These are phyloP conservation scores for Huntiella savannae DNA, from an alignment of 2,329 filamentous ascomycete species.

Conservation along the genomic window DNA sequence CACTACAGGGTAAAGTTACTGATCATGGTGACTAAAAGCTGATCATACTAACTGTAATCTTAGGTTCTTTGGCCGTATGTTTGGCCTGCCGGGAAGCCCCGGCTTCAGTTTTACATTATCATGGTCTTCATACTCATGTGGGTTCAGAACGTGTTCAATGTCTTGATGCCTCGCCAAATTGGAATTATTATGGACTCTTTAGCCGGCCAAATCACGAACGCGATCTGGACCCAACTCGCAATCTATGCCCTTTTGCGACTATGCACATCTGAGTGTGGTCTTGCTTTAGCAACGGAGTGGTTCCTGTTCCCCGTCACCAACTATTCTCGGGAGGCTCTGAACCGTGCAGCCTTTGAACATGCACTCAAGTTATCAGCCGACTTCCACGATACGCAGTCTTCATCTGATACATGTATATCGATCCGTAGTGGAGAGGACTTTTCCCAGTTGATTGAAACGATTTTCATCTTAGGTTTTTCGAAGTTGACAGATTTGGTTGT, in stretches of 20 bases:
- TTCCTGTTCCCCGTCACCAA: constrained; percentile 40
- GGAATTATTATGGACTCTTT: constrained; percentile 61
- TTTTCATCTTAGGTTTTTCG: constrained; percentile 38
- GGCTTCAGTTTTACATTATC: constrained; percentile 47
- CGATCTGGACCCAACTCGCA: constrained; percentile 32
- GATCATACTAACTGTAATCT: neutral
- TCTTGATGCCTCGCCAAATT: constrained; percentile 64
- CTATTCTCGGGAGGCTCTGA: constrained; percentile 34
- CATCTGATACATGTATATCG: constrained; percentile 37
- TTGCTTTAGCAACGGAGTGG: constrained; percentile 33
- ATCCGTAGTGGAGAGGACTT: constrained; percentile 35
- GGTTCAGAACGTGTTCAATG: constrained; percentile 51
- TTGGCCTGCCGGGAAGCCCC: constrained; percentile 49
- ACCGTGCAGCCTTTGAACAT: constrained; percentile 36
- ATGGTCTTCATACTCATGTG: constrained; percentile 50
- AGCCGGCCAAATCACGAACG: constrained; percentile 26
- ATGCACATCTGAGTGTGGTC: constrained; percentile 34
- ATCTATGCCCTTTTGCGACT: constrained; percentile 32
- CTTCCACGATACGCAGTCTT: constrained; percentile 41
- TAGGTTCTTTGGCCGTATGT: constrained; percentile 61
- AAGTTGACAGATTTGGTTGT: constrained; percentile 41
- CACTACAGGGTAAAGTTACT: constrained; percentile 37
- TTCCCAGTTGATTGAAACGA: constrained; percentile 35
- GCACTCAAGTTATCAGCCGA: constrained; percentile 41
- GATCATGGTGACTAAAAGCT: neutral